Evolutionary conservation across 805 yeast species (phyloP).

Genomic region (Candida easanensis): DNA sequence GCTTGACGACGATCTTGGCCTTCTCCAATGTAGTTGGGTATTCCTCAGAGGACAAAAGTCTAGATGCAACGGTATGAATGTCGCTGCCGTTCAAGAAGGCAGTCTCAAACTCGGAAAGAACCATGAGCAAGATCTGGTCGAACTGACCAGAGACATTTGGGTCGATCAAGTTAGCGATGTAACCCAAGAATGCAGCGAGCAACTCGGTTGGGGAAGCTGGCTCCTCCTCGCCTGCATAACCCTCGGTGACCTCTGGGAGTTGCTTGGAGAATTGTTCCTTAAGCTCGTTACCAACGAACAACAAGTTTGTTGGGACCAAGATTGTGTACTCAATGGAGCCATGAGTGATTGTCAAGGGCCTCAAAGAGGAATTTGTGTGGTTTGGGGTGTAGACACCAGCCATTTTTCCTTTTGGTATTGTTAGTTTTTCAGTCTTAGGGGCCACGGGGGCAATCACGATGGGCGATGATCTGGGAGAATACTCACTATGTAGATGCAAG

Average conservation of each 20-base stretch:
- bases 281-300: slow-evolving; percentile 80
- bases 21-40: slow-evolving; percentile 68
- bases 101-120: slow-evolving; percentile 80
- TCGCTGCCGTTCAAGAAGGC: slow-evolving; percentile 73
- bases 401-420: slow-evolving; percentile 14
- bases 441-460: neutral
- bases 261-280: slow-evolving; percentile 77
- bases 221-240: slow-evolving; percentile 81
- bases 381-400: slow-evolving; percentile 29
- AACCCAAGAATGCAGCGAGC: slow-evolving; percentile 80
- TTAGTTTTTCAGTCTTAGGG: too few species aligned
- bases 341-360: slow-evolving; percentile 83
- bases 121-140: slow-evolving; percentile 65
- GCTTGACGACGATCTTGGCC: slow-evolving; percentile 69
- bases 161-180: slow-evolving; percentile 48
- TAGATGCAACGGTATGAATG: slow-evolving; percentile 85
- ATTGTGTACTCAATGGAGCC: slow-evolving; percentile 88
- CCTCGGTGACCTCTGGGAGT: slow-evolving; percentile 80
- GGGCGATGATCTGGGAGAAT: neutral
- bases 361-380: slow-evolving; percentile 39
- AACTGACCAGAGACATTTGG: slow-evolving; percentile 51
- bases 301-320: slow-evolving; percentile 78
- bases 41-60: slow-evolving; percentile 50
- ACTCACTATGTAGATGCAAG: slow-evolving; percentile 2
- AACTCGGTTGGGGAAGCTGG: slow-evolving; percentile 86